phyloP scores from a whole-genome alignment of 345 rosid genomes.

The Isatis tinctoria region DNA sequence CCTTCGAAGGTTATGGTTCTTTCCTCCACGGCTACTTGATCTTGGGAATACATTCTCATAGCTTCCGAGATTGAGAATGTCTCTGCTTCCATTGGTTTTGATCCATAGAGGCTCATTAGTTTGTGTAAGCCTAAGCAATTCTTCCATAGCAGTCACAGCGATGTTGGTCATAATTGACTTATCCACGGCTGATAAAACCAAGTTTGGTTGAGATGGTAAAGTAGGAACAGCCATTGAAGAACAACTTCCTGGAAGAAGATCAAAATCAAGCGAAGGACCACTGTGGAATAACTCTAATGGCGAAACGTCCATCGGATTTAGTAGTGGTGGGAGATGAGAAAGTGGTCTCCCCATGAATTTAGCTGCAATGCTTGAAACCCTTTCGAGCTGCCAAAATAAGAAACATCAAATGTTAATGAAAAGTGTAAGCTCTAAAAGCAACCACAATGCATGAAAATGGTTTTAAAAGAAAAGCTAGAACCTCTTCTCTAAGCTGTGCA shows the following conservation, averaged over 20 bases:
- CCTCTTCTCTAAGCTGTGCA: constrained; percentile 90
- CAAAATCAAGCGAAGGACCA: constrained; percentile 79
- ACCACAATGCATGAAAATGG: background rate
- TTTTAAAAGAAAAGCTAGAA: constrained; percentile 1
- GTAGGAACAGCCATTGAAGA: constrained; percentile 31
- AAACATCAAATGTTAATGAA: background rate
- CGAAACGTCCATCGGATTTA: constrained; percentile 58
- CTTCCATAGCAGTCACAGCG: constrained; percentile 75
- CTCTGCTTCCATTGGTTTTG: constrained; percentile 53
- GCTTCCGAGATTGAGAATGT: constrained; percentile 58
- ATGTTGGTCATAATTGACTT: constrained; percentile 78
- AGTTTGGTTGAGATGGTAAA: constrained; percentile 52
- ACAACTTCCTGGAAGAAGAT: constrained; percentile 69
- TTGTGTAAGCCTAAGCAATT: constrained; percentile 75
- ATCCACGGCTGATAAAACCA: constrained; percentile 72
- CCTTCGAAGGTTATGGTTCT: constrained; percentile 51
- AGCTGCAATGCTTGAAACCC: constrained; percentile 87
- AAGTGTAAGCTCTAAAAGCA: background rate
- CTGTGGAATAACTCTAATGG: constrained; percentile 72
- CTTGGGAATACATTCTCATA: constrained; percentile 63
- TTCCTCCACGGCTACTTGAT: constrained; percentile 42
- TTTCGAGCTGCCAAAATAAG: constrained; percentile 59
- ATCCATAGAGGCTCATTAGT: constrained; percentile 80
- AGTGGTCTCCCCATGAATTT: constrained; percentile 91
- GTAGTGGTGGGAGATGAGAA: constrained; percentile 78